Conservation (phyloP, 345 rosid species). For the Combretum micranthum region DNA sequence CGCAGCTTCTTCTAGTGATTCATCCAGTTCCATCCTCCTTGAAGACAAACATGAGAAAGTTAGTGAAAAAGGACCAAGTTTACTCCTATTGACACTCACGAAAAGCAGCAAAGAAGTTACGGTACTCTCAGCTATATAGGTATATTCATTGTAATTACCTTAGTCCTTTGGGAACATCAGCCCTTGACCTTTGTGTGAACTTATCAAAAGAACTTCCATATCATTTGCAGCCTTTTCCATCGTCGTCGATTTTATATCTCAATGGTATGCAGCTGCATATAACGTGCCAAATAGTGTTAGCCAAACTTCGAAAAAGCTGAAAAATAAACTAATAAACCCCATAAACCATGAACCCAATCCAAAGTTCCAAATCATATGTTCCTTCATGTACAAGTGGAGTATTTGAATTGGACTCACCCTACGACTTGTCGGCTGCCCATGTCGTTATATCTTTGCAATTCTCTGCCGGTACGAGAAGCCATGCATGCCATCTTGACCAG, state of each 20-base stretch:
- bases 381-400: neutral
- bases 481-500: slow-evolving; percentile 36
- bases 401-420: slow-evolving; percentile 36
- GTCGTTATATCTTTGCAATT: slow-evolving; percentile 58
- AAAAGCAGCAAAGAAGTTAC: neutral
- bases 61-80: neutral
- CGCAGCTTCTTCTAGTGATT: slow-evolving; percentile 73
- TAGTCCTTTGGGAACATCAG: slow-evolving; percentile 90
- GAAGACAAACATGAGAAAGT: neutral
- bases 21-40: slow-evolving; percentile 98
- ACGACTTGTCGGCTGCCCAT: slow-evolving; percentile 79
- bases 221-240: slow-evolving; percentile 32
- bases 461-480: slow-evolving; percentile 71
- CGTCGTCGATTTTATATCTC: slow-evolving; percentile 31
- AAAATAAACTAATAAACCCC: too few relatives aligned
- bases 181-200: slow-evolving; percentile 75
- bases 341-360: neutral
- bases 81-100: neutral
- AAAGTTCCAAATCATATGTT: neutral
- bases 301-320: neutral
- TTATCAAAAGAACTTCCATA: slow-evolving; percentile 61
- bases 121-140: too few relatives aligned
- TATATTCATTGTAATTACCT: slow-evolving; percentile 32
- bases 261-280: slow-evolving; percentile 70
- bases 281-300: neutral